Base-by-base conservation (phyloP, 176 grass and related monocot species). In the Oryza coarctata region DNA sequence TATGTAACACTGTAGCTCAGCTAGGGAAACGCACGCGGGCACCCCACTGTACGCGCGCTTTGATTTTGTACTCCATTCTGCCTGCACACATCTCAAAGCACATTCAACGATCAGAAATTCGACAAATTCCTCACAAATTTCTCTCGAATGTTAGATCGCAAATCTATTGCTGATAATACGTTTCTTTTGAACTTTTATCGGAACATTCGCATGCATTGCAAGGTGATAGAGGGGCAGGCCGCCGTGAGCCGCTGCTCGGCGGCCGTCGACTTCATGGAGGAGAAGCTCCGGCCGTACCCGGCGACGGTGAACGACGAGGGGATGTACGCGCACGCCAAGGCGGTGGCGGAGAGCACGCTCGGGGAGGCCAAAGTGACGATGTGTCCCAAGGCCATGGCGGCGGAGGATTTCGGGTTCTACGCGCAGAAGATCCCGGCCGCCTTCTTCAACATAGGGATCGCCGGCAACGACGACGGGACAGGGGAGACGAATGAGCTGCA, bases 331-430 rank as follows among this genome's bases (percentile, higher is more conserved):
- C 86, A 92, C 29, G 89, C 65, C 5, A 94, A 67, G 71, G 57
- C 12, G 44, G 89, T 92, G 32, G 92, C 76, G 1, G 83, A 87
- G 68, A 70, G 67, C 66, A 84, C 94, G 41, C 31, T 94, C n/a
- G 91, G 94, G 2, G 76, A 78, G 49, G 82, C 29, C 44, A 90
- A 94, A 55, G 85, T 94, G 11, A 78, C 6, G 17, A 0, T 88
- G 26, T 31, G 0, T 14, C 17, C 75, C 0, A 71, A 77, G n/a
- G 0, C 10, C 7, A 92, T 90, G 87, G 85, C 23, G 7, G 85
- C 91, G 0, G 94, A 97, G 73, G 94, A 94, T 61, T 97, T 97
- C 14, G 80, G 89, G 27, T 97, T 97, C 83, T 92, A 88, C 26
- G 63, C 83, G 4, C 63, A 94, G 73, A 78, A 78, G 68, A 86